Evolutionary conservation across 306 rosid species (phyloP).

Genomic region (Rubus idaeus): DNA sequence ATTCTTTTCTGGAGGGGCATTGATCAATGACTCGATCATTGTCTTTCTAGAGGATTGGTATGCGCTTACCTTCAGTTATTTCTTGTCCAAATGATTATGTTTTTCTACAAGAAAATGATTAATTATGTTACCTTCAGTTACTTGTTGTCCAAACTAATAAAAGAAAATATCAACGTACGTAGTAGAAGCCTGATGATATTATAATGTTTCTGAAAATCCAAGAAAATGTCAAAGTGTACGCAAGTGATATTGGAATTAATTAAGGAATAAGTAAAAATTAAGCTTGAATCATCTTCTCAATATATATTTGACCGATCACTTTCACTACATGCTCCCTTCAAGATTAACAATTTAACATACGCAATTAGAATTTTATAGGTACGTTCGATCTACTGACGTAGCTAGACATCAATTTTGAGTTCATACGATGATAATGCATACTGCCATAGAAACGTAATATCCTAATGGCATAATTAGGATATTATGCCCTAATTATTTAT

Average conservation of each 20-base stretch:
- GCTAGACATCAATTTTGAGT: constrained; percentile 7
- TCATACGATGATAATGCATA: neutral
- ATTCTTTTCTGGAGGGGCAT: neutral
- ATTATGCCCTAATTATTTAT: neutral
- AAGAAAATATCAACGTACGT: neutral
- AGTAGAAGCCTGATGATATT: neutral
- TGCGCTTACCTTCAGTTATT: neutral
- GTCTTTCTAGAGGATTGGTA: neutral
- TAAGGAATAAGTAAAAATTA: neutral
- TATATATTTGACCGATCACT: constrained; percentile 12
- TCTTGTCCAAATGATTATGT: neutral
- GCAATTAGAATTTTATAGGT: neutral
- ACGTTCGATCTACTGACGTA: neutral
- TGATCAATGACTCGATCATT: neutral
- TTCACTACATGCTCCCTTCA: neutral
- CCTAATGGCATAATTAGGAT: no score
- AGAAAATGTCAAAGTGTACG: neutral
- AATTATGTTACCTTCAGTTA: neutral
- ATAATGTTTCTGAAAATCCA: neutral
- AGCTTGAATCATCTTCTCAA: neutral
- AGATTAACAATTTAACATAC: neutral
- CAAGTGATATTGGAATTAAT: neutral
- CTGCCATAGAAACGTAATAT: neutral
- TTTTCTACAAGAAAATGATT: neutral
- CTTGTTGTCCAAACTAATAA: neutral